Base-by-base conservation (phyloP, 495 filamentous ascomycete species). In the Penicillium psychrofluorescens region DNA sequence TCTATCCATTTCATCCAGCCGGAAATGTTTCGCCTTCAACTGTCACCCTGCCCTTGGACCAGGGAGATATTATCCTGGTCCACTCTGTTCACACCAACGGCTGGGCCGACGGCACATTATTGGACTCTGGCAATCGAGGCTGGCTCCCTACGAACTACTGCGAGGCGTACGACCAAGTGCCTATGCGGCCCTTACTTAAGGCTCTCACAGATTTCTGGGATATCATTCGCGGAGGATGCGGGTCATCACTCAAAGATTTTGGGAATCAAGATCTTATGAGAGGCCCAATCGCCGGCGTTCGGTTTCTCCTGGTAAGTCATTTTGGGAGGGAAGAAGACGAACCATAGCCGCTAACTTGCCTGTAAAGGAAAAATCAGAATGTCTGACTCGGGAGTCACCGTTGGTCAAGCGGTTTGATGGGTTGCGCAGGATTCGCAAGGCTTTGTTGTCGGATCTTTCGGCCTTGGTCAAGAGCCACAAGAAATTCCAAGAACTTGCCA, bases 111-210 rank as follows among this genome's bases (percentile, higher is more conserved):
- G 94, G 94, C 34, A 99, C 94, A n/a, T 72, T 95, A 36, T 66
- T 99, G 41, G 77, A 85, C 41, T 85, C 88, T 10, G 92, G 91
- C 12, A 84, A 84, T 44, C 79, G 94, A 54, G 94, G 94, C 44
- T 99, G 94, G 94, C 70, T 99, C 45, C 94, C 94, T 28, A 97
- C 94, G 4, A 99, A 99, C 62, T 97, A 97, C 61, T 99, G 94
- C 70, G 88, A 95, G 60, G 77, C 86, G 9, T 99, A 95, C 61
- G 86, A 95, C 49, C 84, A 88, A 37, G 72, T 88, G 14, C 80
- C 86, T 40, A 91, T 96, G 75, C 80, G 83, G 45, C 85, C 79
- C 45, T 75, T 97, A 29, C 72, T 99, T 22, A 87, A 86, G 48
- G 90, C 92, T 2, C 68, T 96, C 58, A 81, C 90, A 8, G 84